Percentiles rank a stretch among this genome's conserved stretches.
Evolutionary conservation across 2,329 filamentous ascomycete species (phyloP).

Genomic region (Colletotrichum neosansevieriae): DNA sequence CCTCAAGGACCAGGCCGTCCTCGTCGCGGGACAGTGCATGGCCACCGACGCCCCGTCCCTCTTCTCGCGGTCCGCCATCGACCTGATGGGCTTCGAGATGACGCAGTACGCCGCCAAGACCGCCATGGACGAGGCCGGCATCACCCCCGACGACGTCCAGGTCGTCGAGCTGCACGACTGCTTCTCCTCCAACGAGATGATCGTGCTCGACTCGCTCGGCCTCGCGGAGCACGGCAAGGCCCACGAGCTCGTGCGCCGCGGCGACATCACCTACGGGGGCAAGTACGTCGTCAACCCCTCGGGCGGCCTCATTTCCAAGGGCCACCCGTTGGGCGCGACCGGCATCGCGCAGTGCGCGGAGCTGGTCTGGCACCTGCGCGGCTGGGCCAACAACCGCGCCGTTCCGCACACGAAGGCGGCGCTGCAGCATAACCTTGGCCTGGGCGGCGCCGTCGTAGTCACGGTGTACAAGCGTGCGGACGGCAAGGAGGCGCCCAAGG

Average conservation of each 20-base stretch:
- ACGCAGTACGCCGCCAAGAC: constrained; percentile 74
- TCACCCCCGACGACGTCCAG: constrained; percentile 72
- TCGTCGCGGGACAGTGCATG: constrained; percentile 88
- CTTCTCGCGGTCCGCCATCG: constrained; percentile 85
- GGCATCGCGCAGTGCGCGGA: constrained; percentile 97
- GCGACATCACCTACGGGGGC: constrained; percentile 92
- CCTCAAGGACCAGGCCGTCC: constrained; percentile 83
- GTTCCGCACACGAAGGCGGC: constrained; percentile 77
- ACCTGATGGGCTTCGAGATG: constrained; percentile 93
- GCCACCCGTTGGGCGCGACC: constrained; percentile 92
- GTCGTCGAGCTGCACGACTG: constrained; percentile 97
- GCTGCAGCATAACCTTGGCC: constrained; percentile 92
- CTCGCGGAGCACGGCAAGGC: constrained; percentile 84
- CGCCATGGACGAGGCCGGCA: constrained; percentile 80
- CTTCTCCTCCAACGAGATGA: constrained; percentile 95
- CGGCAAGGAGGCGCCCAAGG: constrained; percentile 70
- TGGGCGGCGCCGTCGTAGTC: constrained; percentile 91
- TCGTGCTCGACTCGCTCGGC: constrained; percentile 87
- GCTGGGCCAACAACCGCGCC: constrained; percentile 93
- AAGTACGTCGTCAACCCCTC: constrained; percentile 90
- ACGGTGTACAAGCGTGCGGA: constrained; percentile 91
- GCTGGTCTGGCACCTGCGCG: constrained; percentile 93
- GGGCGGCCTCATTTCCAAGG: constrained; percentile 94
- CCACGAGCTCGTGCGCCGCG: constrained; percentile 87
- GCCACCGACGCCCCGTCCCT: constrained; percentile 86